Conservation (phyloP, 73 alveolate species). For the Symbiodinium natans region DNA sequence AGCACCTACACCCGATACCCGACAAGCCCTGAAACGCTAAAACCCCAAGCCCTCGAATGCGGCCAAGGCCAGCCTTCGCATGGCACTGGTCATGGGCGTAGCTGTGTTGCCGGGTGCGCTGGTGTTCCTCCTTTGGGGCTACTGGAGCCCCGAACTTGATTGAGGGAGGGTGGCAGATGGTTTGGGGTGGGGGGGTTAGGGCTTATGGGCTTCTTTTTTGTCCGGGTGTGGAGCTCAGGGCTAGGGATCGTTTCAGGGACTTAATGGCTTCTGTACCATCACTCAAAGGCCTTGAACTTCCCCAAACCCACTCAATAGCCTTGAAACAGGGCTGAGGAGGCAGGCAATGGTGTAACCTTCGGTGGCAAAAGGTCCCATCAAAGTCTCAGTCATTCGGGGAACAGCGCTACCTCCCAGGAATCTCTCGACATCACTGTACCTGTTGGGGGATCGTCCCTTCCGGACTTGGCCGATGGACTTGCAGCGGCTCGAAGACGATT, state of each 20-base stretch:
- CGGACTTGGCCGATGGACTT: background rate
- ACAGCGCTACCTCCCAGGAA: background rate
- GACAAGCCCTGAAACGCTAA: background rate
- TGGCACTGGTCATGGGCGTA: background rate
- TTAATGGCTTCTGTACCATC: too few relatives aligned
- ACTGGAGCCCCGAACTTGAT: background rate
- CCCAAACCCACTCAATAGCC: too few relatives aligned
- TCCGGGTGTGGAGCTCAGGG: background rate
- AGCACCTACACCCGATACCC: background rate
- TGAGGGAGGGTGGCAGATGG: background rate
- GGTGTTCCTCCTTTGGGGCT: slow-evolving; percentile 1
- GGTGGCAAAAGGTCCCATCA: too few relatives aligned
- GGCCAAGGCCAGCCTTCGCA: background rate
- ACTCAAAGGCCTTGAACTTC: too few relatives aligned
- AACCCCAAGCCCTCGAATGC: background rate
- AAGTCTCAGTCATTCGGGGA: too few relatives aligned
- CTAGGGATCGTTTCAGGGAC: too few relatives aligned
- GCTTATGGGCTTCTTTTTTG: background rate
- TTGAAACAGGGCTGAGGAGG: too few relatives aligned
- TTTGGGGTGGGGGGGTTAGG: background rate
- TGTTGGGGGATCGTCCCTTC: background rate
- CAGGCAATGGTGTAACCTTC: too few relatives aligned
- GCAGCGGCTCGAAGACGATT: background rate
- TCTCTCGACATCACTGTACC: background rate
- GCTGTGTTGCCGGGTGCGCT: background rate